Conservation (phyloP, 2,329 filamentous ascomycete genomes). For the Penicillium fuscoglaucum region DNA sequence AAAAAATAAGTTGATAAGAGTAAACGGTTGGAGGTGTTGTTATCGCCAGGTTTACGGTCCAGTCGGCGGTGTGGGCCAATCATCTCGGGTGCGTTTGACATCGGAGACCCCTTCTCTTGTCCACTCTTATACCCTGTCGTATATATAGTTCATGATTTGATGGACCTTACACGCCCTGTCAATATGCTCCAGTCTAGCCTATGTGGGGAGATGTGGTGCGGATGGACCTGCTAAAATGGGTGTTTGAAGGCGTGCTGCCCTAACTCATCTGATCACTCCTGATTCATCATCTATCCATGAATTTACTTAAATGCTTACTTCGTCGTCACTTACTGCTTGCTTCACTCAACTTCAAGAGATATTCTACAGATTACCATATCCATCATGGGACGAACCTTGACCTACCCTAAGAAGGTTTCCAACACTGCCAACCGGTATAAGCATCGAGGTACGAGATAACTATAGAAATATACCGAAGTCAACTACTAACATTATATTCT, state of each 20-base stretch:
- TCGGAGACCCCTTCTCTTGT: not conserved
- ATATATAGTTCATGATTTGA: not conserved
- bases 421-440: constrained; percentile 69
- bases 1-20: constrained; percentile 7
- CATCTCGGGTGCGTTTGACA: constrained; percentile 18
- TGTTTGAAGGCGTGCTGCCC: constrained; percentile 7
- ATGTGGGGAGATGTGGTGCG: constrained; percentile 7
- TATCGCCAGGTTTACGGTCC: constrained; percentile 11
- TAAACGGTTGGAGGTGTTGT: constrained; percentile 10
- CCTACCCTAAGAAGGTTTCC: constrained; percentile 62
- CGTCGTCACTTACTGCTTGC: not conserved
- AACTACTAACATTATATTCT: constrained; percentile 10
- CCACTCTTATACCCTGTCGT: not conserved
- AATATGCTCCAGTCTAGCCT: not conserved
- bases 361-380: not conserved
- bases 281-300: not conserved
- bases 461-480: not conserved
- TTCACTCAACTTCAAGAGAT: not conserved
- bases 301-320: constrained; percentile 5
- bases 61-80: constrained; percentile 33
- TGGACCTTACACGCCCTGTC: not conserved
- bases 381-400: constrained; percentile 45
- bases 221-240: constrained; percentile 20
- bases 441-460: constrained; percentile 55
- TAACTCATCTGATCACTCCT: not conserved